Base-by-base conservation (phyloP, 352 stramenopile genomes). In the Phytophthora parvispora region DNA sequence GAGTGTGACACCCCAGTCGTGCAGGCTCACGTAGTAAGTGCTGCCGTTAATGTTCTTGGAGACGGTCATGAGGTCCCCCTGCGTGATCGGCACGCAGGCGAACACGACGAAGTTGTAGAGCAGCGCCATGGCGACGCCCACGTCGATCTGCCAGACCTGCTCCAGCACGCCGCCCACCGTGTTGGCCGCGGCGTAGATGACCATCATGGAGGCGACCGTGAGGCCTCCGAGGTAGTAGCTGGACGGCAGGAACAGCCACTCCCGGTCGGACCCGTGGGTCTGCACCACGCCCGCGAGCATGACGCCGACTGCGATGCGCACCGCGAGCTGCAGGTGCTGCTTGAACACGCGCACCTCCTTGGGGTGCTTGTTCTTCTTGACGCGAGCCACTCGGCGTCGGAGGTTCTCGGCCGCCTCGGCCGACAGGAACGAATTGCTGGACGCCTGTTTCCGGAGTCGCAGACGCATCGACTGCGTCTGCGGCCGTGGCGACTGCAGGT, bases 71-170 rank as follows among this genome's bases (percentile, higher is more conserved):
- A 92, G 59, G 15, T 83, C 59, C 9, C 64, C 47, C 62, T 92
- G 80, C 13, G 72, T 82, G 31, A 93, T 83, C 12, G 71, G 74
- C 25, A 92, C 77, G 64, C 70, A 68, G 2, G 71, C 74, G 36
- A 92, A 95, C 12, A 95, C 61, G 3, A 78, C 43, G 48, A 93
- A 85, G 47, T 93, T 95, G 78, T 86, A 95, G 9, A 92, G 56
- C n/a, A 95, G 57, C 48, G 87, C 85, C 43, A 93, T 81, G 2
- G 74, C 80, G 2, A 95, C 84, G 13, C 87, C 87, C 4, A 88
- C 45, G 34, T 89, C 80, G 58, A 91, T 89, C 76, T 95, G 87
- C 78, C 78, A 95, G 47, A 93, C 78, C 16, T 92, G 77, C 58
- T 83, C 57, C 18, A 93, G 71, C 0, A 85, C 84, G 10, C 81